phyloP scores from a whole-genome alignment of 2,329 filamentous ascomycete genomes.

The Diaporthe destruens region DNA sequence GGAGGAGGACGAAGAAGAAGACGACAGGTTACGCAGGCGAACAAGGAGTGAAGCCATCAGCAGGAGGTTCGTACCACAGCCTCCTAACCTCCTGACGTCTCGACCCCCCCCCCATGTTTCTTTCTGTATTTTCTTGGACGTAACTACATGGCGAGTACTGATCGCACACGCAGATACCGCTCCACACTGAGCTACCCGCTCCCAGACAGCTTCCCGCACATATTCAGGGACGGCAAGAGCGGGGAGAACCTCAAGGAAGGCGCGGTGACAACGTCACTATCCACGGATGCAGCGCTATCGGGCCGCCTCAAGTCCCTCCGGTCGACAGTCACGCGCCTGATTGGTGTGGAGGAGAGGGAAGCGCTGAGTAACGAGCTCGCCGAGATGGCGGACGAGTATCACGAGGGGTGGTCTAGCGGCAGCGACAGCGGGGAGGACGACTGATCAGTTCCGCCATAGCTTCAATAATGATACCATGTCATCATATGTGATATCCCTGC shows the following conservation, averaged over 20 bases:
- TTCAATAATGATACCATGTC: background rate
- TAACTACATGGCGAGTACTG: constrained; percentile 34
- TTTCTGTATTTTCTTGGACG: too few species aligned
- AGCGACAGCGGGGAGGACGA: constrained; percentile 78
- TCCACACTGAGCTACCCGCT: constrained; percentile 76
- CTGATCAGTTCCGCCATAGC: constrained; percentile 34
- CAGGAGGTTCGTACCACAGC: constrained; percentile 35
- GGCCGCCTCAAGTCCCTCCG: constrained; percentile 76
- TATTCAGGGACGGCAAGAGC: constrained; percentile 68
- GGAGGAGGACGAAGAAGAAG: constrained; percentile 46
- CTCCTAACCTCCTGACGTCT: background rate
- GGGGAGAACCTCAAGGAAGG: constrained; percentile 52
- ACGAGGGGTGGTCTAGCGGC: constrained; percentile 87
- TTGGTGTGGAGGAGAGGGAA: constrained; percentile 85
- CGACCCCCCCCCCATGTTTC: background rate
- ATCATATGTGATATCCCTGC: too few species aligned
- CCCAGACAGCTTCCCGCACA: constrained; percentile 84
- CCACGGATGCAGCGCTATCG: constrained; percentile 81
- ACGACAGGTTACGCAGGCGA: constrained; percentile 45
- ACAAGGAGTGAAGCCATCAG: constrained; percentile 48
- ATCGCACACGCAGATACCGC: constrained; percentile 59
- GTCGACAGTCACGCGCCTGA: constrained; percentile 70
- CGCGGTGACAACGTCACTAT: constrained; percentile 70
- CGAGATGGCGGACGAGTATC: constrained; percentile 88
- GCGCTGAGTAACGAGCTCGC: constrained; percentile 83